Evolutionary conservation across 2,329 filamentous ascomycete genomes (phyloP).

Genomic region (Camillea tinctor): DNA sequence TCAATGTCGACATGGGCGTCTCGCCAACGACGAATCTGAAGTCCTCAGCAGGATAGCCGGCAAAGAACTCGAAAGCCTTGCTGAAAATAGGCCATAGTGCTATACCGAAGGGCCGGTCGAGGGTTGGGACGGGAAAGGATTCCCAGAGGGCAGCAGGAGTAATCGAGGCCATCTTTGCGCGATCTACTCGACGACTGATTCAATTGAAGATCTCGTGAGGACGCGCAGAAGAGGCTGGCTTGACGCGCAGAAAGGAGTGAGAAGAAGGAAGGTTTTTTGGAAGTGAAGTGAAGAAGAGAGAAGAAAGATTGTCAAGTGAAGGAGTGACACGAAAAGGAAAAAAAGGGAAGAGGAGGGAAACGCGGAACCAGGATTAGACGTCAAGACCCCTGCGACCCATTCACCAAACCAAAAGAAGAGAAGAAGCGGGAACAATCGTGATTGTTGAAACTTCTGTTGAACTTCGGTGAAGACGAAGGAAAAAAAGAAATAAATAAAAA

Average conservation of each 20-base stretch:
- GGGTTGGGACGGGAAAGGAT: slow-evolving; percentile 67
- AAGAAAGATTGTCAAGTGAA: slow-evolving; percentile 31
- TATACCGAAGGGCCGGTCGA: slow-evolving; percentile 90
- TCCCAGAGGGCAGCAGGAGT: slow-evolving; percentile 48
- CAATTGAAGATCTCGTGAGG: neutral
- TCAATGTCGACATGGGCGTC: slow-evolving; percentile 88
- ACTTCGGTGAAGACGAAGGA: slow-evolving; percentile 6
- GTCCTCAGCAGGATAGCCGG: slow-evolving; percentile 80
- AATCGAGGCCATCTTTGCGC: slow-evolving; percentile 24
- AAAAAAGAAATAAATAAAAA: slow-evolving; percentile 12
- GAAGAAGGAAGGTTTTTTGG: no score
- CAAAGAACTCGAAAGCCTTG: slow-evolving; percentile 73
- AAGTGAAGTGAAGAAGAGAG: slow-evolving; percentile 7
- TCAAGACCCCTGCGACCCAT: slow-evolving; percentile 18
- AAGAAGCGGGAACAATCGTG: neutral
- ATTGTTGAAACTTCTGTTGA: slow-evolving; percentile 4
- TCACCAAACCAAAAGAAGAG: slow-evolving; percentile 12
- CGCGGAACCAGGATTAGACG: slow-evolving; percentile 13
- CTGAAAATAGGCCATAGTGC: slow-evolving; percentile 93
- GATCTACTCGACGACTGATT: neutral
- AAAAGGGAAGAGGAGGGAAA: slow-evolving; percentile 15
- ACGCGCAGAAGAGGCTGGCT: neutral
- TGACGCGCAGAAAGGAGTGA: neutral
- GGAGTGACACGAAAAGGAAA: slow-evolving; percentile 39
- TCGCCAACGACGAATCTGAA: slow-evolving; percentile 79